A percentile compares a stretch with the other conserved stretches of the same genome.
Conservation (phyloP, 2,329 filamentous ascomycete genomes). For the Domatiomyces catenatus region DNA sequence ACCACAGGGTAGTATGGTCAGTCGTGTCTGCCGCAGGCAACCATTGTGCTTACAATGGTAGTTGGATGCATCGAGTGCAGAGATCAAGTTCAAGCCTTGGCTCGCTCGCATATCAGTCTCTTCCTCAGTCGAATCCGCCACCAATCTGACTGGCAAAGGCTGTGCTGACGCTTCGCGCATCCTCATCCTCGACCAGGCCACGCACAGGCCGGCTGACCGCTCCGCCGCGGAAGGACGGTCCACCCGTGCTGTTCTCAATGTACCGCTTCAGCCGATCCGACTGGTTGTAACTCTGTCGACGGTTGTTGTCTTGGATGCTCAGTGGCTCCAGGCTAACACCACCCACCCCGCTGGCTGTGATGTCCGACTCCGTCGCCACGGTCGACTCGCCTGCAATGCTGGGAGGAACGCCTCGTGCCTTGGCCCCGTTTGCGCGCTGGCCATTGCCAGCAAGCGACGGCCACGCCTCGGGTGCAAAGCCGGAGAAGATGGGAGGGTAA, state of each 20-base stretch:
- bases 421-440: constrained; percentile 49
- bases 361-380: constrained; percentile 78
- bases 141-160: constrained; percentile 93
- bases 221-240: constrained; percentile 49
- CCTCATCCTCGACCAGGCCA: constrained; percentile 56
- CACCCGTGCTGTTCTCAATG: constrained; percentile 68
- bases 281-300: constrained; percentile 60
- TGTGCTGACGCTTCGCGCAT: constrained; percentile 89
- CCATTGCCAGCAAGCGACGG: constrained; percentile 52
- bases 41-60: not conserved
- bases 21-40: not conserved
- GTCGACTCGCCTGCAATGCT: constrained; percentile 87
- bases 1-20: not conserved
- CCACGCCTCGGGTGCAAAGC: constrained; percentile 77
- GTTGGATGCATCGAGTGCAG: not conserved
- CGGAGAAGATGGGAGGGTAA: constrained; percentile 90
- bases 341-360: constrained; percentile 60
- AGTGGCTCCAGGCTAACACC: constrained; percentile 68
- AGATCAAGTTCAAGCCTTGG: not conserved
- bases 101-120: not conserved
- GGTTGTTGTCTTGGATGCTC: constrained; percentile 54
- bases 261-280: constrained; percentile 89
- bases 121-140: constrained; percentile 43
- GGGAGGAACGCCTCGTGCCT: constrained; percentile 51
- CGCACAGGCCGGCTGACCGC: constrained; percentile 39